These are phyloP conservation scores for Colletotrichum sansevieriae DNA, from an alignment of 2,329 filamentous ascomycete genomes.

Conservation along the genomic window DNA sequence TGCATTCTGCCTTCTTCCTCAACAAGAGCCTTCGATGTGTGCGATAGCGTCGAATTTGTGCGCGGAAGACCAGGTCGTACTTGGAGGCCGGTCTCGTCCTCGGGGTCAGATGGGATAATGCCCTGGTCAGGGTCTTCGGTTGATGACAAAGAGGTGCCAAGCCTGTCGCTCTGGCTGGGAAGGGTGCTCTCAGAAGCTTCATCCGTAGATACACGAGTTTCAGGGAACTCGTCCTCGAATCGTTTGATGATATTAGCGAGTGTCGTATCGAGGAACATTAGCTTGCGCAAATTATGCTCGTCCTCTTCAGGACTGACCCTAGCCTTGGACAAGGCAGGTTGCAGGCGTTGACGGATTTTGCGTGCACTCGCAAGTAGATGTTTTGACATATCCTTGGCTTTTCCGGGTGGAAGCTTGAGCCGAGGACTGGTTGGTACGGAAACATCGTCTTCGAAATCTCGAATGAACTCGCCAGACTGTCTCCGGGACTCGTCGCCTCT, in stretches of 20 bases:
- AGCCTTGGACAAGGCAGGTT: slow-evolving; percentile 84
- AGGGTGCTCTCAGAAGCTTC: slow-evolving; percentile 47
- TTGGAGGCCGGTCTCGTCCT: slow-evolving; percentile 62
- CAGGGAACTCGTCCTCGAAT: slow-evolving; percentile 96
- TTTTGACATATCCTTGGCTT: slow-evolving; percentile 93
- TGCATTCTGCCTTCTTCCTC: slow-evolving; percentile 70
- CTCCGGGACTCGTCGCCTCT: slow-evolving; percentile 74
- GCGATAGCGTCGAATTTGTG: slow-evolving; percentile 65
- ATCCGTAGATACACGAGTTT: slow-evolving; percentile 71
- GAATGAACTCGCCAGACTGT: slow-evolving; percentile 65
- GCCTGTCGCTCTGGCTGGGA: slow-evolving; percentile 46
- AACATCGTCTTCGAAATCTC: slow-evolving; percentile 65
- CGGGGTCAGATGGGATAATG: slow-evolving; percentile 59
- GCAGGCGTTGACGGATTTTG: slow-evolving; percentile 86
- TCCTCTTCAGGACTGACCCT: slow-evolving; percentile 78
- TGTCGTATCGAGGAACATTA: slow-evolving; percentile 90
- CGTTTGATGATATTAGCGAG: slow-evolving; percentile 92
- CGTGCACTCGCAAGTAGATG: slow-evolving; percentile 88
- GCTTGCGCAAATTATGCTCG: slow-evolving; percentile 79
- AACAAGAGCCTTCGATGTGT: slow-evolving; percentile 64
- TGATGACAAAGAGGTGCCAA: slow-evolving; percentile 48
- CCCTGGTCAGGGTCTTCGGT: slow-evolving; percentile 53
- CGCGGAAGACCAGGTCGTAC: slow-evolving; percentile 59
- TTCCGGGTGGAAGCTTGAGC: slow-evolving; percentile 62
- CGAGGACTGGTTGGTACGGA: slow-evolving; percentile 52